Evolutionary conservation across 1,284 basidiomycete genomes (phyloP).

Genomic region (Meira miltonrushii): DNA sequence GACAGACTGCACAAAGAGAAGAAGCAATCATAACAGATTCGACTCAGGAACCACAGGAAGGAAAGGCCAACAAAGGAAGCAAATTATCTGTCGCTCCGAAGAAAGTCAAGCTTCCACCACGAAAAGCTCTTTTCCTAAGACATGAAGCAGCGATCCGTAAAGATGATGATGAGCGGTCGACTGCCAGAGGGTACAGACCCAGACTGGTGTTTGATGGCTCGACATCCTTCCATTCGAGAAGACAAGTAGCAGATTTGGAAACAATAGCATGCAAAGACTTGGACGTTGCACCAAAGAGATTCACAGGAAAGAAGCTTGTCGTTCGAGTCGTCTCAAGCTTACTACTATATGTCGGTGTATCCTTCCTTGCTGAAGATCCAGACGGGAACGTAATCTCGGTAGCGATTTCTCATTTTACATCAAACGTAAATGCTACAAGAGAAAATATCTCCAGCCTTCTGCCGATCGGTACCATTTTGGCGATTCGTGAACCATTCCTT

Average conservation of each 20-base stretch:
- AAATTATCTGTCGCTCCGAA: slow-evolving; percentile 12
- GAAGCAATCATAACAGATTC: neutral
- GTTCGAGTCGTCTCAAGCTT: slow-evolving; percentile 36
- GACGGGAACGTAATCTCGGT: slow-evolving; percentile 33
- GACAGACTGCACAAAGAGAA: slow-evolving; percentile 18
- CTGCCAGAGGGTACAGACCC: slow-evolving; percentile 14
- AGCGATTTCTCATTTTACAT: slow-evolving; percentile 44
- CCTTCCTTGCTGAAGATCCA: slow-evolving; percentile 21
- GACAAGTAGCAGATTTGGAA: slow-evolving; percentile 16
- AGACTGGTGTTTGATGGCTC: slow-evolving; percentile 32
- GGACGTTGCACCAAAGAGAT: neutral
- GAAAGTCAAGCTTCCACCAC: slow-evolving; percentile 35
- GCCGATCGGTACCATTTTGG: slow-evolving; percentile 37
- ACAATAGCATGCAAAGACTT: neutral
- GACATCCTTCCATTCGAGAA: slow-evolving; percentile 29
- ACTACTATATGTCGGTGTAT: slow-evolving; percentile 38
- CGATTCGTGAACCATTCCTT: slow-evolving; percentile 47
- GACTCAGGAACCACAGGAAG: slow-evolving; percentile 17
- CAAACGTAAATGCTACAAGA: slow-evolving; percentile 26
- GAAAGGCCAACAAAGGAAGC: slow-evolving; percentile 11
- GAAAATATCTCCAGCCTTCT: slow-evolving; percentile 27
- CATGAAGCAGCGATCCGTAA: slow-evolving; percentile 24
- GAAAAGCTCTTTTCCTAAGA: slow-evolving; percentile 35
- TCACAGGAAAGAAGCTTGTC: slow-evolving; percentile 30
- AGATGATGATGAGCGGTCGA: slow-evolving; percentile 24